Base-by-base conservation (phyloP, 208 protist species). In the Trypanosoma caninum region DNA sequence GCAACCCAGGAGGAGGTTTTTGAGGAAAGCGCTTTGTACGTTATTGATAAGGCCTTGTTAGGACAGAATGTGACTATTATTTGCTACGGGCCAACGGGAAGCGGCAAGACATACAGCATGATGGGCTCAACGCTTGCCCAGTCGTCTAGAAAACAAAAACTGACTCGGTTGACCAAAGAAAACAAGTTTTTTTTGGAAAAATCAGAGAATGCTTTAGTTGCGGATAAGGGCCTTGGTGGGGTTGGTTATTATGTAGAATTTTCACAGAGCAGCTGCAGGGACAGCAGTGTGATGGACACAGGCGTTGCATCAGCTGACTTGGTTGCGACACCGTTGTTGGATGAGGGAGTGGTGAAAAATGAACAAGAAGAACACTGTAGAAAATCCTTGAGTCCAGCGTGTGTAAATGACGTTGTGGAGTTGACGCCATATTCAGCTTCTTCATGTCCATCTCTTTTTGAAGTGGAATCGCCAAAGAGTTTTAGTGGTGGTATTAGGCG, bases 41-140 rank as follows among this genome's bases (percentile, higher is more conserved):
- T 95, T 52, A 81, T 78, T 13, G 88, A 95, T 48, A 85, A 89
- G 73, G 88, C 88, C 28, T 66, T 95, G 28, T 62, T 91, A 20
- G 88, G 72, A 25, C 88, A 92, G 65, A 92, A 82, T 60, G 70
- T 95, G 14, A 73, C 80, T 22, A 89, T 95, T 45, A 65, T 91
- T 25, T 95, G 88, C 61, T 92, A 92, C 62, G 88, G 88, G 9
- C 84, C 88, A 1, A 95, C 88, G 4, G 88, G 88, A 33, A 95
- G 88, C 52, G 88, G 88, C 25, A 95, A 95, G 74, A 95, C 88
- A 33, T 87, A 87, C 68, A 95, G 82, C 67, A 91, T 95, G 83
- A 95, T 95, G 78, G 88, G 88, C 33, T 72, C 72, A 47, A 52
- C 60, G 14, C 35, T 10, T 27, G 10, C 30, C n/a, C 6, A 48